Evolutionary conservation across 2,329 filamentous ascomycete genomes (phyloP), one percentile per base, ranked within the genome.

Genomic region (Nakataea oryzae): DNA sequence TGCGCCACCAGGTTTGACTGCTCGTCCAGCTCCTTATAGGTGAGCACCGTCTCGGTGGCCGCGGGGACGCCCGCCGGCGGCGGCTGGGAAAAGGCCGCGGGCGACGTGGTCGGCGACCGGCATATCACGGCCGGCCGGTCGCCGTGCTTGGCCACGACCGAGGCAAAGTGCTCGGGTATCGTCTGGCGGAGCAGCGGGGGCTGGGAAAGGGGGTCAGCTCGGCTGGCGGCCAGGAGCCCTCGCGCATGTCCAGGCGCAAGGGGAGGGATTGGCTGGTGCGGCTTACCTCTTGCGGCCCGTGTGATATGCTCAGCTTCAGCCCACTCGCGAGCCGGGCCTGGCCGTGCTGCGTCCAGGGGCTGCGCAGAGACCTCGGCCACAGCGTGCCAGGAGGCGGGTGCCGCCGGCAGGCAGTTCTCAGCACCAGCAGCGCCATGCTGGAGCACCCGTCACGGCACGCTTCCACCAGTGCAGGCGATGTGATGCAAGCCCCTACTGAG

Each of bases 1-100:
- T 82, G 78, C 1, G 92, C 91, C 11, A 96, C 78, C 3, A 82
- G 79, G 77, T 92, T 93, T 65, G 91, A 96, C 63, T 85, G 80
- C 3, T 80, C 75, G 72, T 97, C 90, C 12, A 99, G 84, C 7
- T 79, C 80, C 59, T 85, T 77, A 73, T 96, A 97, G 0, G 87
- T 93, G 62, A 96, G 78, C 1, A 78, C 79, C 2, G 81, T 83
- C 69, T 95, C 90, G 63, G 86, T 76, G 58, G 68, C 67, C 77
- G 79, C 1, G 79, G 85, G 61, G 26, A 87, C 77, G 28, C 86
- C 81, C 12, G 82, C 84, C 59, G 58, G 32, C 14, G 64, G 55
- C 2, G 65, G 58, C 34, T 59, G 41, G 7, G 66, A 58, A 27
- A 69, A 65, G 9, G 70, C 63, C 21, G 65, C 64, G 9, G 57